Evolutionary conservation across 2,329 filamentous ascomycete species (phyloP).

Genomic region (Pseudogymnoascus sp.): DNA sequence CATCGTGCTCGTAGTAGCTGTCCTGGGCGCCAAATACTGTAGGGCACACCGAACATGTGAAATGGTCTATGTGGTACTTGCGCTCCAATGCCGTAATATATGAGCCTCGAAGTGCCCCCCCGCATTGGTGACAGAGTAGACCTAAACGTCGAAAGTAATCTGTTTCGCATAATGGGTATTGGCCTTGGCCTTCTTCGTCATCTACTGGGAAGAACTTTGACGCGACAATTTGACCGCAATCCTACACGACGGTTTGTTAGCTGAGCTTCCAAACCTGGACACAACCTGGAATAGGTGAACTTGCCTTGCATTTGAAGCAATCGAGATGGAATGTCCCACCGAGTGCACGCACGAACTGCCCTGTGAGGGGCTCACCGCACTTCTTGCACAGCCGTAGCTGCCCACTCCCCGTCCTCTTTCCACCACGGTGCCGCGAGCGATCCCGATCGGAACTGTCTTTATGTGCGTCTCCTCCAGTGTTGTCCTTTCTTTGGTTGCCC

Average conservation of each 20-base stretch:
- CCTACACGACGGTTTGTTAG: constrained; percentile 45
- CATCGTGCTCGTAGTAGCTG: constrained; percentile 97
- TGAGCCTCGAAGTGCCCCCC: constrained; percentile 84
- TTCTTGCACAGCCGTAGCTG: constrained; percentile 70
- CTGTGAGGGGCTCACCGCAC: constrained; percentile 78
- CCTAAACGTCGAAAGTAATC: constrained; percentile 94
- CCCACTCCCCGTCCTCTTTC: constrained; percentile 47
- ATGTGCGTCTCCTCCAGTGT: background rate
- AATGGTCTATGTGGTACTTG: constrained; percentile 99
- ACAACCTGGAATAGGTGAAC: constrained; percentile 11
- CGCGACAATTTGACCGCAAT: constrained; percentile 93
- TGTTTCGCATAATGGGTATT: constrained; percentile 94
- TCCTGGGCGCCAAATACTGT: constrained; percentile 98
- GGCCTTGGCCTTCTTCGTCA: constrained; percentile 73
- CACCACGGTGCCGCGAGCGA: constrained; percentile 46
- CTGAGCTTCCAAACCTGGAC: constrained; percentile 12
- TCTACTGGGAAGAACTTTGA: constrained; percentile 98
- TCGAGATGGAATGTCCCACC: constrained; percentile 94
- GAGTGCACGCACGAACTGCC: constrained; percentile 90
- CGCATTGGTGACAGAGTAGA: constrained; percentile 84
- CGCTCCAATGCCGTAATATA: constrained; percentile 97
- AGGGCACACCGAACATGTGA: constrained; percentile 93
- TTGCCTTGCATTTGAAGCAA: constrained; percentile 93
- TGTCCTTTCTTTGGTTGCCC: constrained; percentile 10
- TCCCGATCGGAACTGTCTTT: constrained; percentile 40